Conservation (phyloP, 2,329 filamentous ascomycete species). For the Dothistroma pini region DNA sequence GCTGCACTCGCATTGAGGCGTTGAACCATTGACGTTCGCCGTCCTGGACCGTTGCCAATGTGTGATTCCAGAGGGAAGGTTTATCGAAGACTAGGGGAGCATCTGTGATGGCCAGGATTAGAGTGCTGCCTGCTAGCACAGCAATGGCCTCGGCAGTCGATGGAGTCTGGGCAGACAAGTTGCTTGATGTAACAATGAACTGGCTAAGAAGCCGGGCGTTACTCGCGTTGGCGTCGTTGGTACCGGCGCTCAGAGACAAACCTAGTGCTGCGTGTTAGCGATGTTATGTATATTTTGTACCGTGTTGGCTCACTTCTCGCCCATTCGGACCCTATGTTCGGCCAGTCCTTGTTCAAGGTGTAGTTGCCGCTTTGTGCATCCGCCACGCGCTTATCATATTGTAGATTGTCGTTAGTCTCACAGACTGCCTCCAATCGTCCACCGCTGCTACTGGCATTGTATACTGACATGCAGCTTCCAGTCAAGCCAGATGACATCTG, state of each 20-base stretch:
- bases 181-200: constrained; percentile 37
- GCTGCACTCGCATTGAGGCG: constrained; percentile 59
- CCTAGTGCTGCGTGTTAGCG: constrained; percentile 11
- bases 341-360: constrained; percentile 41
- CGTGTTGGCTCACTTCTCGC: constrained; percentile 31
- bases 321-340: constrained; percentile 44
- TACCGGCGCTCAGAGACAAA: constrained; percentile 43
- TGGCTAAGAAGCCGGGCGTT: constrained; percentile 46
- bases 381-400: constrained; percentile 51
- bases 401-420: constrained; percentile 54
- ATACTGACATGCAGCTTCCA: constrained; percentile 61
- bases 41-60: constrained; percentile 16
- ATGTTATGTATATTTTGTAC: too few relatives aligned
- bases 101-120: constrained; percentile 58
- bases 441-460: constrained; percentile 48
- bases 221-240: constrained; percentile 42
- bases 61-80: constrained; percentile 36
- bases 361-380: constrained; percentile 54
- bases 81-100: constrained; percentile 56
- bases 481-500: constrained; percentile 62
- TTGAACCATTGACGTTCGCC: constrained; percentile 59
- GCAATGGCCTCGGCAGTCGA: constrained; percentile 72
- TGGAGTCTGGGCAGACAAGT: constrained; percentile 52
- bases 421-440: constrained; percentile 60
- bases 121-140: constrained; percentile 63